Percentiles rank a stretch among this genome's conserved stretches.
Evolutionary conservation across 257 asterid species (phyloP).

Genomic region (Parsonsia alboflavescens): DNA sequence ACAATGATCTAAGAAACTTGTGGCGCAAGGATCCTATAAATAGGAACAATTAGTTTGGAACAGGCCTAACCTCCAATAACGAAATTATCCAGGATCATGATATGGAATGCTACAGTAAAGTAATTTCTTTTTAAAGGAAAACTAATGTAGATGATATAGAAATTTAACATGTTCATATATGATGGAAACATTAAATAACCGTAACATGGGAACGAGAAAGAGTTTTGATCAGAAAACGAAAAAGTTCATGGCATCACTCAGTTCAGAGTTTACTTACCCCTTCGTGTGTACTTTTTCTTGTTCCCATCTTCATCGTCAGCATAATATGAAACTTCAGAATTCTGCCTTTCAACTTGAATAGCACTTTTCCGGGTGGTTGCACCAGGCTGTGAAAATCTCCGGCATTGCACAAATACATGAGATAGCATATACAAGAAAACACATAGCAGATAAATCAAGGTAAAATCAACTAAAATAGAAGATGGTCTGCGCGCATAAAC

Average conservation of each 20-base stretch:
- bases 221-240: not conserved
- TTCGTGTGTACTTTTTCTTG: slow-evolving; percentile 68
- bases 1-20: slow-evolving; percentile 71
- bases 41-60: slow-evolving; percentile 22
- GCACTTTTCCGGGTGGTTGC: slow-evolving; percentile 78
- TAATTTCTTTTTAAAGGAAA: too few species aligned
- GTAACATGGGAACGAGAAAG: not conserved
- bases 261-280: slow-evolving; percentile 48
- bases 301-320: slow-evolving; percentile 90
- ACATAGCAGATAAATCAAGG: not conserved
- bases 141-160: not conserved
- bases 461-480: not conserved
- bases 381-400: slow-evolving; percentile 48
- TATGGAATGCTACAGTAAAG: too few species aligned
- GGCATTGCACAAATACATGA: not conserved
- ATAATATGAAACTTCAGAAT: slow-evolving; percentile 71
- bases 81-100: not conserved
- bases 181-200: not conserved
- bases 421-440: slow-evolving; percentile 13
- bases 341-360: slow-evolving; percentile 63
- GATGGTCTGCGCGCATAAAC: not conserved
- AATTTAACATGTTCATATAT: not conserved
- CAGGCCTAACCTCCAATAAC: not conserved
- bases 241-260: not conserved
- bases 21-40: slow-evolving; percentile 66